Evolutionary conservation across 2,329 filamentous ascomycete genomes (phyloP), one percentile per base, ranked within the genome.

Genomic region (Penicillium vulpinum): DNA sequence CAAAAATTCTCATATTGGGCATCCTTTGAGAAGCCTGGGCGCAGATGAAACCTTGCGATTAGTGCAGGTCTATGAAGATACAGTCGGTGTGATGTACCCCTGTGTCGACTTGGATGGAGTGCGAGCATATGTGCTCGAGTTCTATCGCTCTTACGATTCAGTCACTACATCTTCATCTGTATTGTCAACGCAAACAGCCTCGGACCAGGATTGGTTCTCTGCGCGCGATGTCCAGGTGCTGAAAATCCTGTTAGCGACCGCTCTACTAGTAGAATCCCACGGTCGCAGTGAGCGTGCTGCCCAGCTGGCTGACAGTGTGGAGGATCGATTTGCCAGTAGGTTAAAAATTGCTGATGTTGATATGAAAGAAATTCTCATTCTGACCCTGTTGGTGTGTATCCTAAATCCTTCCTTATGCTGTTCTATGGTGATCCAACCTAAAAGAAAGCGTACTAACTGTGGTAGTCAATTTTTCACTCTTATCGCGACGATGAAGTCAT

Each of bases 1-100:
- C 8, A 67, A 61, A 21, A 41, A 40, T 13, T 76, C 76, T 60
- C 70, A 63, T 9, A 72, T 75, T 56, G 78, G 82, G 58, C 91
- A 96, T 67, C 90, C 90, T 0, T 81, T 96, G 15, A 89, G 89
- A 81, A 83, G 85, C 16, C 82, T 94, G 36, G 84, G 83, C 40
- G 85, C 87, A 67, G 85, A 90, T 40, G 91, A 97, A 69, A 89
- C 92, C 63, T 73, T 92, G 11, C 85, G 90, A 0, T 76, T 96
- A 15, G 88, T 90, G 59, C 81, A 84, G 15, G 79, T 95, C 0
- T 92, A 93, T 70, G 89, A 95, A 60, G 91, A 96, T 63, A 91
- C 95, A 67, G 87, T 94, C 66, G 90, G 90, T 33, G 83, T 92
- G 64, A 94, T 96, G 90, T 96, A 95, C 69, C 92, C 92, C 0